Conservation (phyloP, 495 filamentous ascomycete genomes). For the Aspergillus steynii region DNA sequence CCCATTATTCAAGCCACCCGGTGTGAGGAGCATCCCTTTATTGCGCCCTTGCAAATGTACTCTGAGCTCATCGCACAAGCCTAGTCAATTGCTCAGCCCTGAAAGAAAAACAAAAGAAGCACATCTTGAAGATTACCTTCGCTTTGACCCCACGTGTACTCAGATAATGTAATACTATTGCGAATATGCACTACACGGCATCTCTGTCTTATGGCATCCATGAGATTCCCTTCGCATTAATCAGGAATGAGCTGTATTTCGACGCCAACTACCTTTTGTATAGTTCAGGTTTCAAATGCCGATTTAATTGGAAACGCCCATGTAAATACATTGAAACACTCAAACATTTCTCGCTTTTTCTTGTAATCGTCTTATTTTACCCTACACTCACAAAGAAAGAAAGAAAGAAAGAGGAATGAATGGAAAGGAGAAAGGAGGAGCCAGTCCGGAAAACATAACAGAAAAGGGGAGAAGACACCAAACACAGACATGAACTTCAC, state of each 20-base stretch:
- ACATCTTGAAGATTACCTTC: neutral
- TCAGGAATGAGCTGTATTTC: neutral
- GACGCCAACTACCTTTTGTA: neutral
- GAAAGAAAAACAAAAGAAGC: neutral
- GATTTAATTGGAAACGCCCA: neutral
- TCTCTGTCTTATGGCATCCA: neutral
- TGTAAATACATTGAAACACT: neutral
- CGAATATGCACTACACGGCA: neutral
- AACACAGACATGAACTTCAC: conserved; percentile 5
- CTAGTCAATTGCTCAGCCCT: neutral
- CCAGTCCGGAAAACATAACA: conserved; percentile 8
- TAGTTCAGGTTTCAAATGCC: neutral
- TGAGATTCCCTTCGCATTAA: neutral
- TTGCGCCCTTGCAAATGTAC: neutral
- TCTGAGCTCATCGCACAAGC: neutral
- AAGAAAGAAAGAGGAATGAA: conserved; percentile 6
- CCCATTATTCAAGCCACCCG: neutral
- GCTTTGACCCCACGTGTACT: neutral
- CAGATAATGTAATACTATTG: neutral
- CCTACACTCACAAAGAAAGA: neutral
- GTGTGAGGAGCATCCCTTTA: neutral
- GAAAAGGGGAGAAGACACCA: neutral
- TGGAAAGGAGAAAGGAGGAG: conserved; percentile 6
- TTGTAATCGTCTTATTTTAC: neutral
- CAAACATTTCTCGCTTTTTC: neutral